Evolutionary conservation across 768 basidiomycete genomes (phyloP), one percentile per base, ranked within the genome.

Genomic region (Leccinum subgranulosum): DNA sequence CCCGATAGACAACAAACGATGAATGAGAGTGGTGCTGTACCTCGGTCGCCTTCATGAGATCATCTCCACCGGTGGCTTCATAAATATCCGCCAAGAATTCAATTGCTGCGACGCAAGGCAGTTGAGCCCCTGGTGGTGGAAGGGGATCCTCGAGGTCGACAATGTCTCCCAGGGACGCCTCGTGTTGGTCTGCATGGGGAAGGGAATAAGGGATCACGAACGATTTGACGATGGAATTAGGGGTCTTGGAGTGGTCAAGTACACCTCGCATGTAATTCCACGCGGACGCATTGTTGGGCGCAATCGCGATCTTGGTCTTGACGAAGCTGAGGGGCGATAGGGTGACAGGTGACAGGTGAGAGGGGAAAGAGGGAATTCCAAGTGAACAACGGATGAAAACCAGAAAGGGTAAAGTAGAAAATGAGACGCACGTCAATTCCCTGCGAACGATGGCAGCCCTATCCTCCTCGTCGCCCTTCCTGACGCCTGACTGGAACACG

Each of bases 221-320:
- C 1, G 80, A 68, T 23, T 74, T 65, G 45, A 89, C 68, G 5
- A 71, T 72, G 2, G 83, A 74, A 64, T 86, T 85, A 0, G 91
- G 84, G 15, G 79, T 78, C 12, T 77, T 69, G 53, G 82, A 81
- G 63, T 81, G 76, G 33, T 87, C 81, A 21, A 96, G 80, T n/a
- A 89, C 68, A 7, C 91, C 97, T 59, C 96, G 84, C 10, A 98
- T 81, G 72, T 97, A 99, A 72, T 97, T 97, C 97, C 97, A 99
- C 1, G 93, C 90, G 0, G 94, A 96, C 0, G 87, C 82, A 64
- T 99, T 99, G 71, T 94, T 95, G 7, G 97, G 94, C 4, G 91
- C 92, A 11, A 88, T 74, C 19, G 89, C 83, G 52, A 98, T 90
- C 67, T 86, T 87, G 63, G 86, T 78, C 73, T 95, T 91, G n/a